Conservation (phyloP, 768 basidiomycete genomes). For the Trametopsis cervina region DNA sequence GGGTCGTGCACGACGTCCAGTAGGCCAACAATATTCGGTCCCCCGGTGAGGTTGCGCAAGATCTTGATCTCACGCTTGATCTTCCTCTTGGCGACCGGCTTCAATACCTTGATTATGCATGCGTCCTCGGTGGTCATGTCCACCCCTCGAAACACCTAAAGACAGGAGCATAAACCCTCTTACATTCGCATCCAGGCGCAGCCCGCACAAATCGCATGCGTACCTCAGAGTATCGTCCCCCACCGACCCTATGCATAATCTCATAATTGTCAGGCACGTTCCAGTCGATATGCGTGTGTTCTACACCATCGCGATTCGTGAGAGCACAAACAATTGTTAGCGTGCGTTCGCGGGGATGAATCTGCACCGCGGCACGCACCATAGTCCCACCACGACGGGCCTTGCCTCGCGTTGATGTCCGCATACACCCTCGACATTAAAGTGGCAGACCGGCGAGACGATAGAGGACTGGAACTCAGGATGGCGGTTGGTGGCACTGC, state of each 20-base stretch:
- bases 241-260: slow-evolving; percentile 89
- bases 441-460: too few relatives aligned
- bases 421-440: slow-evolving; percentile 84
- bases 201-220: slow-evolving; percentile 13
- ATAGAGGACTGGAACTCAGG: too few relatives aligned
- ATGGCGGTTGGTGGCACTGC: too few relatives aligned
- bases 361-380: slow-evolving; percentile 40
- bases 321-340: background rate
- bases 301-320: too few relatives aligned
- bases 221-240: slow-evolving; percentile 94
- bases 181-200: background rate
- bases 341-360: background rate
- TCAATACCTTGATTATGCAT: slow-evolving; percentile 97
- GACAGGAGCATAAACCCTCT: background rate
- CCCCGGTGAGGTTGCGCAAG: slow-evolving; percentile 90
- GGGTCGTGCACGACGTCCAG: slow-evolving; percentile 95
- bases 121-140: slow-evolving; percentile 87
- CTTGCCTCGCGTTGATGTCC: slow-evolving; percentile 80
- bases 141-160: slow-evolving; percentile 85
- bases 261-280: slow-evolving; percentile 95
- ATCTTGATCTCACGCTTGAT: slow-evolving; percentile 99
- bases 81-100: slow-evolving; percentile 99
- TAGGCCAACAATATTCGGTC: slow-evolving; percentile 88
- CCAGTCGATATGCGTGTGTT: slow-evolving; percentile 93
- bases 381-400: slow-evolving; percentile 92